phyloP scores from a whole-genome alignment of 495 filamentous ascomycete species.

The Talaromyces ruber region DNA sequence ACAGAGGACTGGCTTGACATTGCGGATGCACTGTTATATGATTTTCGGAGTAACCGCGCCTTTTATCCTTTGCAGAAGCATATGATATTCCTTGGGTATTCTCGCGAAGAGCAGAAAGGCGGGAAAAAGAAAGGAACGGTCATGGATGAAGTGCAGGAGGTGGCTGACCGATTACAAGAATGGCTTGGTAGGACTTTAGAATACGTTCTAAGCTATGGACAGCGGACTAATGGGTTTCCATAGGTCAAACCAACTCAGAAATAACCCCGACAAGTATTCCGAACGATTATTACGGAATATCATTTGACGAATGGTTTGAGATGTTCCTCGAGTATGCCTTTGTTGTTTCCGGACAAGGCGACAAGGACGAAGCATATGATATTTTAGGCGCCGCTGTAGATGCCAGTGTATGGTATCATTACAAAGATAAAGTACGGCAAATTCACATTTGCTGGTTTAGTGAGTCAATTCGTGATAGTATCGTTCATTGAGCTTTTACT shows the following conservation, averaged over 20 bases:
- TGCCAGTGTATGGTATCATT: slow-evolving; percentile 70
- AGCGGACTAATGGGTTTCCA: background rate
- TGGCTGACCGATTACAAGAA: slow-evolving; percentile 54
- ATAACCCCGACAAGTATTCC: slow-evolving; percentile 34
- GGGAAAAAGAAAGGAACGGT: slow-evolving; percentile 22
- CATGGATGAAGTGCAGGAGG: slow-evolving; percentile 56
- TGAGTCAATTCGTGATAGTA: slow-evolving; percentile 27
- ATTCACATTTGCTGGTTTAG: slow-evolving; percentile 77
- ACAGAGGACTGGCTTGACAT: slow-evolving; percentile 63
- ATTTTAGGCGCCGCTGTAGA: slow-evolving; percentile 64
- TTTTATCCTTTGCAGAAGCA: slow-evolving; percentile 73
- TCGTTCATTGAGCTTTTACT: slow-evolving; percentile 5
- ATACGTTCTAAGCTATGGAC: background rate
- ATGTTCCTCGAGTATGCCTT: slow-evolving; percentile 85
- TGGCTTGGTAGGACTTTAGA: slow-evolving; percentile 33
- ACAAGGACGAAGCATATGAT: slow-evolving; percentile 62
- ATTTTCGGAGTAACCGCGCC: slow-evolving; percentile 65
- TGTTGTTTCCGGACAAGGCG: slow-evolving; percentile 49
- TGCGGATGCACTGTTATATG: slow-evolving; percentile 64
- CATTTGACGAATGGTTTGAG: slow-evolving; percentile 77
- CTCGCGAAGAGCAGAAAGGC: slow-evolving; percentile 35
- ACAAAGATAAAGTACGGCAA: slow-evolving; percentile 53
- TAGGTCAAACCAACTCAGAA: background rate
- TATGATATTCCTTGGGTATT: slow-evolving; percentile 59
- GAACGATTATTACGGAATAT: slow-evolving; percentile 65